A percentile compares a stretch with the other conserved stretches of the same genome.
These are phyloP conservation scores for Lantana camara DNA, from an alignment of 257 asterid genomes.

Conservation along the genomic window DNA sequence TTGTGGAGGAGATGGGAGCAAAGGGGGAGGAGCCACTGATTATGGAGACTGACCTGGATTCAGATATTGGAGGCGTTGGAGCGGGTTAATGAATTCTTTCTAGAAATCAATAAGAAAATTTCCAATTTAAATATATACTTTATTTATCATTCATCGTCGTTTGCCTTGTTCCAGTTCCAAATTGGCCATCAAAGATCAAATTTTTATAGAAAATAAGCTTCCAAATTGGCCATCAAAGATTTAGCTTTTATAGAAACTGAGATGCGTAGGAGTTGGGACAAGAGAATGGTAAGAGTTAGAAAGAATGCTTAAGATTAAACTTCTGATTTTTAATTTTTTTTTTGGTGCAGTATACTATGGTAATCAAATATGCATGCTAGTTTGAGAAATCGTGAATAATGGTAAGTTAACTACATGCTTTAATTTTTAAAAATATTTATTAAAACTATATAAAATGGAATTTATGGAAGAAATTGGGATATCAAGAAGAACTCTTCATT, in stretches of 20 bases:
- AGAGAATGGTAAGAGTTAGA: not conserved
- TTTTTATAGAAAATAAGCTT: not conserved
- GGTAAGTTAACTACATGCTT: too few species aligned
- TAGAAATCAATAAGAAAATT: slow-evolving; percentile 43
- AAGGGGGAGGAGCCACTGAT: slow-evolving; percentile 34
- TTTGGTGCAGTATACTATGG: too few species aligned
- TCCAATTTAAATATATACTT: too few species aligned
- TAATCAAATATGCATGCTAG: not conserved
- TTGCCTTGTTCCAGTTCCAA: not conserved
- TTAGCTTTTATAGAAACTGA: too few species aligned
- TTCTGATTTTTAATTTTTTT: too few species aligned
- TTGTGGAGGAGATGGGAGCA: slow-evolving; percentile 10
- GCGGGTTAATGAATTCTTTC: slow-evolving; percentile 32
- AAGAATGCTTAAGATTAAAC: not conserved
- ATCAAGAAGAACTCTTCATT: too few species aligned
- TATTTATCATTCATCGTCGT: not conserved
- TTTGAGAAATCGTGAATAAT: too few species aligned
- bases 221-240: too few species aligned
- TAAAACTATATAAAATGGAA: too few species aligned
- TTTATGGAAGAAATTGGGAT: too few species aligned
- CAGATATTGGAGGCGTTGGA: slow-evolving; percentile 62
- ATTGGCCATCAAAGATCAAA: not conserved
- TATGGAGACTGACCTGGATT: slow-evolving; percentile 63
- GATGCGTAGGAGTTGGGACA: not conserved
- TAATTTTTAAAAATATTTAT: too few species aligned